Evolutionary conservation across 1,139 yeast species (phyloP).

Genomic region (Suhomyces kunorum): DNA sequence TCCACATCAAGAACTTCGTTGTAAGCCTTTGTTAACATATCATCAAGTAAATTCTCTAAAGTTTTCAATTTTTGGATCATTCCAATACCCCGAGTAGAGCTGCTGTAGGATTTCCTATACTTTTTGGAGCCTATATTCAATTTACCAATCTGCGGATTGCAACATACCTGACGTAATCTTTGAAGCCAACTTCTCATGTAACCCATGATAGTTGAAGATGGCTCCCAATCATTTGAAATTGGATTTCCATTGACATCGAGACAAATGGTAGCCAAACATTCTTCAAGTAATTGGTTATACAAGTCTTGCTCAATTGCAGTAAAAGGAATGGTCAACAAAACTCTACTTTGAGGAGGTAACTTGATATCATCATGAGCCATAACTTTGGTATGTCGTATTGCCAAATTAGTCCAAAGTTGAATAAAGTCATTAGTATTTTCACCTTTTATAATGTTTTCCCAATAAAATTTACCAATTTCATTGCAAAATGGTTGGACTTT

Average conservation of each 20-base stretch:
- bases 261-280: constrained; percentile 64
- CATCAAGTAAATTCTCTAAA: constrained; percentile 63
- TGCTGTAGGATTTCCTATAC: constrained; percentile 22
- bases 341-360: constrained; percentile 75
- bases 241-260: constrained; percentile 62
- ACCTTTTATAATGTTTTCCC: constrained; percentile 31
- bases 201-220: constrained; percentile 40
- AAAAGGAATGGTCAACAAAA: constrained; percentile 70
- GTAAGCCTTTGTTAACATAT: constrained; percentile 58
- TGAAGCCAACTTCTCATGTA: constrained; percentile 67
- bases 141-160: constrained; percentile 73
- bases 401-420: constrained; percentile 47
- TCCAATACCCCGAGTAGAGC: constrained; percentile 17
- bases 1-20: constrained; percentile 52
- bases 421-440: constrained; percentile 42
- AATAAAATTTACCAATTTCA: constrained; percentile 39
- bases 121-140: constrained; percentile 33
- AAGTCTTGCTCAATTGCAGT: constrained; percentile 81
- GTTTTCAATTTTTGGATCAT: constrained; percentile 51
- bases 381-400: constrained; percentile 79
- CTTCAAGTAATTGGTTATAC: constrained; percentile 62
- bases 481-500: constrained; percentile 62
- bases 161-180: constrained; percentile 73
- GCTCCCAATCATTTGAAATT: constrained; percentile 50
- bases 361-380: constrained; percentile 77